phyloP scores from a whole-genome alignment of 306 rosid species.

The Comarum palustre region DNA sequence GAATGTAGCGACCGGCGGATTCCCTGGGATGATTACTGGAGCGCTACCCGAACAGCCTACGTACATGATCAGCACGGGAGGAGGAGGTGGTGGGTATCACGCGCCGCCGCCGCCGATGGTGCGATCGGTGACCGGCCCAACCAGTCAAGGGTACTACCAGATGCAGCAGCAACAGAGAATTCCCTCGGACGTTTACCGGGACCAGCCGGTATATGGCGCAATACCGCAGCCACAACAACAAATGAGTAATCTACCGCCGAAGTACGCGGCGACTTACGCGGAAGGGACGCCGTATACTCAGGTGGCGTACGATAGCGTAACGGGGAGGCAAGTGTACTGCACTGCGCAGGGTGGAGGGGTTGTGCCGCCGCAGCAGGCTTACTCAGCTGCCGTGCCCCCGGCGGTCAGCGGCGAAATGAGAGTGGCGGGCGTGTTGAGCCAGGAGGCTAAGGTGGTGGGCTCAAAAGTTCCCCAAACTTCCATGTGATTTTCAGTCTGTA shows the following conservation, averaged over 20 bases:
- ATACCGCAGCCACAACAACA: conserved; percentile 25
- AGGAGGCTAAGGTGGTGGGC: conserved; percentile 58
- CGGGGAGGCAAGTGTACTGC: conserved; percentile 81
- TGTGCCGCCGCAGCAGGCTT: conserved; percentile 24
- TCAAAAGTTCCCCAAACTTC: conserved; percentile 67
- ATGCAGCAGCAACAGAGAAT: conserved; percentile 49
- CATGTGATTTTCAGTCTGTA: conserved; percentile 33
- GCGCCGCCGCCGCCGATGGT: conserved; percentile 47
- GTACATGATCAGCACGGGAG: conserved; percentile 55
- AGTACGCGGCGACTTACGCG: conserved; percentile 17
- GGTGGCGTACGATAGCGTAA: conserved; percentile 54
- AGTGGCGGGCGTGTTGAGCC: conserved; percentile 45
- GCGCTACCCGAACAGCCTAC: conserved; percentile 47
- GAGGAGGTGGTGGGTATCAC: conserved; percentile 47
- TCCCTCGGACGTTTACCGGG: conserved; percentile 66
- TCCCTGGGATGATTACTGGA: conserved; percentile 36
- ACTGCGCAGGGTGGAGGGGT: conserved; percentile 45
- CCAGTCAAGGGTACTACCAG: conserved; percentile 59
- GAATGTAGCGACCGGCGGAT: conserved; percentile 44
- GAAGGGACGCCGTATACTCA: conserved; percentile 39
- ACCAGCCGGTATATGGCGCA: conserved; percentile 54
- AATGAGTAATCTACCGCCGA: conserved; percentile 20
- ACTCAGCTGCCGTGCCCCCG: conserved; percentile 14
- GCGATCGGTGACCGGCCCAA: conserved; percentile 38
- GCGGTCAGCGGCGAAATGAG: conserved; percentile 35